Percentiles rank a stretch among this genome's conserved stretches.
Evolutionary conservation across 257 asterid species (phyloP).

Genomic region (Gardenia jasminoides): DNA sequence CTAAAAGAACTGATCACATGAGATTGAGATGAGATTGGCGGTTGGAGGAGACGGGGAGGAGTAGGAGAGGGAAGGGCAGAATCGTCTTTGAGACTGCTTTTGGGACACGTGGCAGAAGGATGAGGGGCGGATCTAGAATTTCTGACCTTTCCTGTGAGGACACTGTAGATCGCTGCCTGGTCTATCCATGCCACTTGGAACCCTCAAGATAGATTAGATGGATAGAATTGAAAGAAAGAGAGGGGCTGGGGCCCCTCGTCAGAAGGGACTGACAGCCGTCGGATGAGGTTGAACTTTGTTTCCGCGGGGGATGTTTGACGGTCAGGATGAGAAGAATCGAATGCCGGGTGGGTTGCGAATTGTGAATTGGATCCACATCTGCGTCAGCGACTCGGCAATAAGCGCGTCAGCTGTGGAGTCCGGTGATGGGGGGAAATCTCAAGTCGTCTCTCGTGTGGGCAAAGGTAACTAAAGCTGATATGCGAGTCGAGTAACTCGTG

Average conservation of each 20-base stretch:
- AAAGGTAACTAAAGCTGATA: no score
- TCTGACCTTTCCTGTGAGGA: slow-evolving; percentile 19
- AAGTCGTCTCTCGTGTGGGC: no score
- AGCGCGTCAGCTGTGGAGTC: slow-evolving; percentile 7
- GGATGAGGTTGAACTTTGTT: slow-evolving; percentile 4
- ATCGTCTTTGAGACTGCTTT: slow-evolving; percentile 23
- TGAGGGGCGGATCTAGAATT: slow-evolving; percentile 31
- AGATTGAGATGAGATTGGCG: slow-evolving; percentile 44
- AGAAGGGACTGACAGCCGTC: not conserved
- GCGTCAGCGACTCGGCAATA: not conserved
- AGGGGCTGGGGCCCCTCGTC: not conserved
- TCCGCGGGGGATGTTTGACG: not conserved
- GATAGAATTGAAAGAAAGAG: not conserved
- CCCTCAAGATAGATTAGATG: not conserved
- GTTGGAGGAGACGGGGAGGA: slow-evolving; percentile 60
- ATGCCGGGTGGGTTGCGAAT: not conserved
- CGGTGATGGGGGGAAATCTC: no score
- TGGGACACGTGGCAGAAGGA: slow-evolving; percentile 47
- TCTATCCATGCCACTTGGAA: slow-evolving; percentile 26
- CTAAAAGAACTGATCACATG: slow-evolving; percentile 51
- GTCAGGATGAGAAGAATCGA: not conserved
- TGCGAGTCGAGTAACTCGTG: no score
- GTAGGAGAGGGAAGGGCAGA: slow-evolving; percentile 68
- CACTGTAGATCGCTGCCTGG: no score
- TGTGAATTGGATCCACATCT: not conserved